Conservation (phyloP, 176 grass and related monocot genomes). For the Ampelocalamus luodianensis region DNA sequence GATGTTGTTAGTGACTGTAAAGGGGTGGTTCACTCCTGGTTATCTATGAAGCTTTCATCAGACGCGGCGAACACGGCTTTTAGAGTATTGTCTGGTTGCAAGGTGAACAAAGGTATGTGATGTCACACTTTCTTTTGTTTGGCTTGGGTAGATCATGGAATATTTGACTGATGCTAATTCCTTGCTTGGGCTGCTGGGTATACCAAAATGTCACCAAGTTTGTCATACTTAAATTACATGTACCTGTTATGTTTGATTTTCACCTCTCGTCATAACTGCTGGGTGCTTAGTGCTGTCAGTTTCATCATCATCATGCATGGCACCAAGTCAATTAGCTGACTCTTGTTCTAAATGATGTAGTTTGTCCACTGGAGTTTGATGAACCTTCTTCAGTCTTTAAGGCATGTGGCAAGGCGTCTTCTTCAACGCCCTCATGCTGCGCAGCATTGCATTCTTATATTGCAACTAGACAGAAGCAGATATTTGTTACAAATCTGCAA, state of each 20-base stretch:
- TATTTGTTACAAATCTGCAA: conserved; percentile 96
- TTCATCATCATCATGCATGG: conserved; percentile 31
- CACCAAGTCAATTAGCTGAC: conserved; percentile 27
- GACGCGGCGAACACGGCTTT: conserved; percentile 78
- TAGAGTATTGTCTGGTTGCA: conserved; percentile 89
- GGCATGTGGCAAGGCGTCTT: conserved; percentile 69
- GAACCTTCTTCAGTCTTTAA: conserved; percentile 75
- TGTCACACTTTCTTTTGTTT: conserved; percentile 27
- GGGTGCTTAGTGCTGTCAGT: conserved; percentile 11
- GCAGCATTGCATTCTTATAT: conserved; percentile 73
- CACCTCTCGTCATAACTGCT: neutral
- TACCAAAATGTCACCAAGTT: conserved; percentile 11
- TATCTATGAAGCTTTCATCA: conserved; percentile 76
- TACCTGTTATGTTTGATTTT: neutral
- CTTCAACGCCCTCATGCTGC: conserved; percentile 67
- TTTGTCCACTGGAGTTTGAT: conserved; percentile 92
- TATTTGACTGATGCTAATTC: conserved; percentile 10
- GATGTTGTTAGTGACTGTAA: conserved; percentile 89
- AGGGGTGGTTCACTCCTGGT: conserved; percentile 90
- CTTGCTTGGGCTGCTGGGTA: neutral
- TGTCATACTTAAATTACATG: conserved; percentile 10
- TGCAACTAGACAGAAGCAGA: conserved; percentile 83
- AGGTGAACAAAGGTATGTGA: conserved; percentile 92
- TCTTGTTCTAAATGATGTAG: conserved; percentile 51
- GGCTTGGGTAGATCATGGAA: conserved; percentile 1